phyloP scores from a whole-genome alignment of 805 yeast species.

The Schwanniomyces vanrijiae region DNA sequence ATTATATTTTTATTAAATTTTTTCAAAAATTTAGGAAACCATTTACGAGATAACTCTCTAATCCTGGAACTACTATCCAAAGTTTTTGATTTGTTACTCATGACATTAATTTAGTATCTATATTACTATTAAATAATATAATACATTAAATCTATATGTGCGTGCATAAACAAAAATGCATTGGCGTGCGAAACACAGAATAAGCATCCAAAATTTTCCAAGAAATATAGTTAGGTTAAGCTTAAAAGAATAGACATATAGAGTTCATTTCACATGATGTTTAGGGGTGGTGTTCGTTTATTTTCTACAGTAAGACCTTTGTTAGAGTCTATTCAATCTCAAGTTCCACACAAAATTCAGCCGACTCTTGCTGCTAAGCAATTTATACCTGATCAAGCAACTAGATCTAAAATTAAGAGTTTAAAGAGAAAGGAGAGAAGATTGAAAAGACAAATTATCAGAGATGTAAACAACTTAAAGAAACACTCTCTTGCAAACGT shows the following conservation, averaged over 20 bases:
- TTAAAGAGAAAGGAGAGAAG: slow-evolving; percentile 39
- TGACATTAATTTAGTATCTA: neutral
- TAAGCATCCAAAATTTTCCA: slow-evolving; percentile 2
- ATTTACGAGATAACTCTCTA: slow-evolving; percentile 10
- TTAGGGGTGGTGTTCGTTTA: slow-evolving; percentile 12
- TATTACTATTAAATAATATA: neutral
- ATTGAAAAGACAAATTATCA: slow-evolving; percentile 39
- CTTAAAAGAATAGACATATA: neutral
- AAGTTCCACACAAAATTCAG: slow-evolving; percentile 8
- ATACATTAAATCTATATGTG: neutral
- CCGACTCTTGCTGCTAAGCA: slow-evolving; percentile 39
- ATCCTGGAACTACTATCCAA: neutral
- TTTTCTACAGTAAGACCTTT: slow-evolving; percentile 15
- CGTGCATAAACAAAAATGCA: neutral
- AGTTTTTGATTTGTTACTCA: neutral
- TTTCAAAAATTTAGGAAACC: slow-evolving; percentile 19
- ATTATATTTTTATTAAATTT: slow-evolving; percentile 13
- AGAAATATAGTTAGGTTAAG: neutral
- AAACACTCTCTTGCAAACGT: slow-evolving; percentile 33
- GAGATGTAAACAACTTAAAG: slow-evolving; percentile 41
- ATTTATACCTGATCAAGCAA: slow-evolving; percentile 29
- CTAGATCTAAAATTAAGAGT: slow-evolving; percentile 30
- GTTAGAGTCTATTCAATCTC: slow-evolving; percentile 7
- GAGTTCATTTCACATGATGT: slow-evolving; percentile 1
- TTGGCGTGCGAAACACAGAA: neutral